phyloP scores from a whole-genome alignment of 371 early-diverging fungal genomes.

The Apophysomyces sp. region DNA sequence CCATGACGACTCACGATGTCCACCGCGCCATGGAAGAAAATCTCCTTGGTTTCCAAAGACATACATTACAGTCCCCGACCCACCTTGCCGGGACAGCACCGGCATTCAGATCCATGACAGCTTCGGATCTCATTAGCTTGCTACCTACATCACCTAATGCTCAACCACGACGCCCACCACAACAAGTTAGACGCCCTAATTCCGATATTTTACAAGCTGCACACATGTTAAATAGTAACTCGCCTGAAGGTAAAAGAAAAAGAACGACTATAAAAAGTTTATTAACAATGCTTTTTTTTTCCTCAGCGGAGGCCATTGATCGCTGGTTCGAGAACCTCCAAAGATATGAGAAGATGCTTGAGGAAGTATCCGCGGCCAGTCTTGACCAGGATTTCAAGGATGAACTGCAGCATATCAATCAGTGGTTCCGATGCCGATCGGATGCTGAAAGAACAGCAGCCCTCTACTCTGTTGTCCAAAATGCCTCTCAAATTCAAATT shows the following conservation, averaged over 20 bases:
- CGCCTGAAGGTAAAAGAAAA: conserved; percentile 38
- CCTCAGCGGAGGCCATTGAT: conserved; percentile 79
- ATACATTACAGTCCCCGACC: conserved; percentile 13
- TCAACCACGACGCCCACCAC: conserved; percentile 3
- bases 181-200: conserved; percentile 8
- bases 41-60: conserved; percentile 36
- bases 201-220: conserved; percentile 36
- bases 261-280: not conserved
- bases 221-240: conserved; percentile 15
- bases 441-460: conserved; percentile 94
- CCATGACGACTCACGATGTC: conserved; percentile 32
- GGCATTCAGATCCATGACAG: conserved; percentile 30
- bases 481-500: conserved; percentile 89
- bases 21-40: conserved; percentile 37
- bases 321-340: conserved; percentile 90
- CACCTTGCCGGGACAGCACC: conserved; percentile 7
- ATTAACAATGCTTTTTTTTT: not conserved
- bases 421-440: conserved; percentile 90
- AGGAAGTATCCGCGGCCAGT: conserved; percentile 91
- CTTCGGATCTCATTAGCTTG: conserved; percentile 32
- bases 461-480: conserved; percentile 88
- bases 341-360: conserved; percentile 91
- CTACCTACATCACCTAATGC: conserved; percentile 4
- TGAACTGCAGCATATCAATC: conserved; percentile 90
- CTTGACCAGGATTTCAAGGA: conserved; percentile 92